Evolutionary conservation across 495 filamentous ascomycete species (phyloP), one percentile per base, ranked within the genome.

Genomic region (Talaromyces wortmannii): DNA sequence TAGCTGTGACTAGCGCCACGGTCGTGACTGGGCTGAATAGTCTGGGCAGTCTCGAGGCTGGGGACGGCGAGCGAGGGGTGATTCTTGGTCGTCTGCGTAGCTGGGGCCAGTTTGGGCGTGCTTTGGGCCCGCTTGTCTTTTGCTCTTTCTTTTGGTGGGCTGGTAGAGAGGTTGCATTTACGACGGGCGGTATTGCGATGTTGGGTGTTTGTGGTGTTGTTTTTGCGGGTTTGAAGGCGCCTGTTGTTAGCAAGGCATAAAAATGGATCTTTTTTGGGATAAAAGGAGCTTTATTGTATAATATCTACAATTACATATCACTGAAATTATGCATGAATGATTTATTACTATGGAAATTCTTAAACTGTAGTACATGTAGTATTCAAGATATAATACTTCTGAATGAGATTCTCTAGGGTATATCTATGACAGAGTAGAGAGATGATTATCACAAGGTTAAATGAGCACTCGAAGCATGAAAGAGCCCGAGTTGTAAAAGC

Each of bases 91-190:
- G 89, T 49, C 82, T 96, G 55, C 74, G 94, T 18, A 92, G 90
- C 63, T 89, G 84, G 73, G 87, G 94, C 4, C 94, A 97, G 72
- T 75, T 91, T 8, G 95, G 94, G 3, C 76, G 95, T 18, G 89
- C 92, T 4, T 67, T 92, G 16, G 94, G 94, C 0, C 94, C 94
- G 2, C 62, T 97, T 23, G 64, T 95, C 46, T 99, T 97, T 63
- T 97, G 92, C 60, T 86, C 89, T n/a, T 76, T 99, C 55, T 99
- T 97, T 72, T 99, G 94, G 94, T 99, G 95, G 95, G 92, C 90
- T 31, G 94, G 95, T 0, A 74, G 94, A 42, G 86, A 95, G 62
- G 72, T 84, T 13, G 94, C 94, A 0, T 99, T 96, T 67, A 76
- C 74, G 1, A 75, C 88, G 64, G 95, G 94, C 4, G 89, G 90